Evolutionary conservation across 805 yeast species (phyloP).

Genomic region (Candida parachauliodes): DNA sequence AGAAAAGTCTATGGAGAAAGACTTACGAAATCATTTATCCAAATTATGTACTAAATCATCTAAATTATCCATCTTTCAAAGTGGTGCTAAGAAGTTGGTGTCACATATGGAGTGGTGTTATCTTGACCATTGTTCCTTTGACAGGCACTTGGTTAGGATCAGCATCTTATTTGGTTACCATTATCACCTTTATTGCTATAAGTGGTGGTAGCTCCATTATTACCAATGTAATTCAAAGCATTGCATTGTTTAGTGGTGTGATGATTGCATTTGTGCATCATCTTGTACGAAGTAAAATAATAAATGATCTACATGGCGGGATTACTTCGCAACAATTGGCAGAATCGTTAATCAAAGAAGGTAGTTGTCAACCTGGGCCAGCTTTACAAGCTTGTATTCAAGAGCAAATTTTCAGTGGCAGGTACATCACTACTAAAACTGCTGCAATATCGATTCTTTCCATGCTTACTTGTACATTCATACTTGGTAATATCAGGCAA

Average conservation of each 20-base stretch:
- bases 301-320: constrained; percentile 21
- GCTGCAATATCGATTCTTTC: constrained; percentile 22
- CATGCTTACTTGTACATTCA: constrained; percentile 18
- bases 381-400: constrained; percentile 18
- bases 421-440: constrained; percentile 21
- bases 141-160: constrained; percentile 26
- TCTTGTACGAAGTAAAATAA: constrained; percentile 22
- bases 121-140: constrained; percentile 21
- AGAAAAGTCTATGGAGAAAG: constrained; percentile 13
- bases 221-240: constrained; percentile 14
- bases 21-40: constrained; percentile 15
- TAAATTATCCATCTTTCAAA: constrained; percentile 23
- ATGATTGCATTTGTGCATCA: constrained; percentile 21
- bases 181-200: constrained; percentile 23
- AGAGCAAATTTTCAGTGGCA: constrained; percentile 21
- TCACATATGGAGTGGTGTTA: constrained; percentile 24
- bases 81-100: constrained; percentile 22
- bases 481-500: constrained; percentile 19
- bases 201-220: constrained; percentile 26
- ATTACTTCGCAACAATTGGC: constrained; percentile 19
- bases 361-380: constrained; percentile 16
- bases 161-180: constrained; percentile 25
- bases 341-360: constrained; percentile 18
- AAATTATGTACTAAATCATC: constrained; percentile 22
- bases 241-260: constrained; percentile 15